Conservation (phyloP, 2,329 filamentous ascomycete genomes). For the Trichoderma sp. region DNA sequence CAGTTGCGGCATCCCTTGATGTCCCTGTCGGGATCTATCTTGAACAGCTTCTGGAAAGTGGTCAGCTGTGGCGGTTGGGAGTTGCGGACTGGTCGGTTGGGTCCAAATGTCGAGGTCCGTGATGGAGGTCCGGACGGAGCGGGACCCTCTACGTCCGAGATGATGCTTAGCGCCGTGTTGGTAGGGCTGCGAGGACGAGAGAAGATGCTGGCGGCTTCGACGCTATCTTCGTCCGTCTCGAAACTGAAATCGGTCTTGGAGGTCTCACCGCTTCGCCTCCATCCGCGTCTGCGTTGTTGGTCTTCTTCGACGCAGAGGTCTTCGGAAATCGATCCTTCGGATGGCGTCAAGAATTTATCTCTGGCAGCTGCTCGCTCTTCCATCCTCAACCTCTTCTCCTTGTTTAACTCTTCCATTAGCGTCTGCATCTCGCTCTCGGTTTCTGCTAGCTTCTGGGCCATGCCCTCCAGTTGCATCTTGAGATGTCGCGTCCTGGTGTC, state of each 20-base stretch:
- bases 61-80: slow-evolving; percentile 35
- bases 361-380: slow-evolving; percentile 41
- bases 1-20: slow-evolving; percentile 56
- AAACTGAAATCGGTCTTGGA: slow-evolving; percentile 46
- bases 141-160: slow-evolving; percentile 36
- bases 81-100: slow-evolving; percentile 41
- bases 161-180: slow-evolving; percentile 43
- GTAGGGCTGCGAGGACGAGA: slow-evolving; percentile 62
- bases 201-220: slow-evolving; percentile 59
- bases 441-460: slow-evolving; percentile 55
- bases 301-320: slow-evolving; percentile 59
- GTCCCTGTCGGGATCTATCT: slow-evolving; percentile 38
- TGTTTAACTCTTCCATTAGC: slow-evolving; percentile 52
- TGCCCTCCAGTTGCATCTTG: slow-evolving; percentile 61
- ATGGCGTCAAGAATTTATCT: slow-evolving; percentile 34
- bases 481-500: slow-evolving; percentile 55
- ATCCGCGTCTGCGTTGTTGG: slow-evolving; percentile 41
- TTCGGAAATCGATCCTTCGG: slow-evolving; percentile 50
- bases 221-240: slow-evolving; percentile 56
- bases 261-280: slow-evolving; percentile 49
- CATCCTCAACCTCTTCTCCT: slow-evolving; percentile 51
- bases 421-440: slow-evolving; percentile 55
- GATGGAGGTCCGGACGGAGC: slow-evolving; percentile 27
- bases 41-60: slow-evolving; percentile 47
- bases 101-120: slow-evolving; percentile 33